Evolutionary conservation across 352 stramenopile species (phyloP).

Genomic region (Phytophthora multivora): DNA sequence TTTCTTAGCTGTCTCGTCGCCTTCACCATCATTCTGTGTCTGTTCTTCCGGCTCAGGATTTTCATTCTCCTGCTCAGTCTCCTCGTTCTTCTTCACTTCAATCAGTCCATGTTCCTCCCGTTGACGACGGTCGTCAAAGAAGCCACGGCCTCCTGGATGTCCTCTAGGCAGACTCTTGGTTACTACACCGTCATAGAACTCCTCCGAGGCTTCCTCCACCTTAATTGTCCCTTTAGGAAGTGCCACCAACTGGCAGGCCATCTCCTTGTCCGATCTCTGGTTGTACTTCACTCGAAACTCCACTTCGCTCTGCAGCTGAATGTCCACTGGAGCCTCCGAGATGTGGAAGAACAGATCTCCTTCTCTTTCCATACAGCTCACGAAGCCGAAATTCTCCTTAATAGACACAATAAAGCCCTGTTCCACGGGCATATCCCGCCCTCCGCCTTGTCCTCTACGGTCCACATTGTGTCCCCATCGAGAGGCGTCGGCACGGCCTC

Average conservation of each 20-base stretch:
- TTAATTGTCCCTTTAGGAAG: conserved; percentile 80
- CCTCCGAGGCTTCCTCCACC: conserved; percentile 64
- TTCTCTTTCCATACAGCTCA: conserved; percentile 67
- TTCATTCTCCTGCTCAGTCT: conserved; percentile 5
- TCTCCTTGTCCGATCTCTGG: conserved; percentile 74
- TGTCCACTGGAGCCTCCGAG: conserved; percentile 69
- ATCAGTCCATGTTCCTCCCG: conserved; percentile 60
- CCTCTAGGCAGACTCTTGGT: conserved; percentile 62
- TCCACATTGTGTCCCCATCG: conserved; percentile 29
- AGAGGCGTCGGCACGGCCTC: conserved; percentile 25
- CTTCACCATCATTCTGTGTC: conserved; percentile 8
- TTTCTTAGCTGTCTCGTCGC: conserved; percentile 12
- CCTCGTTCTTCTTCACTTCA: conserved; percentile 34
- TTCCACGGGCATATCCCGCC: conserved; percentile 35
- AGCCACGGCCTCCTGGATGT: conserved; percentile 30
- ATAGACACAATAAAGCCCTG: conserved; percentile 54
- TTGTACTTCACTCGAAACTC: conserved; percentile 80
- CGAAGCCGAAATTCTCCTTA: conserved; percentile 64
- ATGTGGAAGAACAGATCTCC: conserved; percentile 87
- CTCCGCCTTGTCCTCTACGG: conserved; percentile 19
- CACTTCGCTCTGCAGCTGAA: conserved; percentile 74
- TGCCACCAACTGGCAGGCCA: conserved; percentile 64
- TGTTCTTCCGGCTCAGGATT: conserved; percentile 1
- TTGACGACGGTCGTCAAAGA: conserved; percentile 35
- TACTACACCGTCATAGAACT: conserved; percentile 61